Evolutionary conservation across 495 filamentous ascomycete genomes (phyloP).

Genomic region (Neurospora discreta): DNA sequence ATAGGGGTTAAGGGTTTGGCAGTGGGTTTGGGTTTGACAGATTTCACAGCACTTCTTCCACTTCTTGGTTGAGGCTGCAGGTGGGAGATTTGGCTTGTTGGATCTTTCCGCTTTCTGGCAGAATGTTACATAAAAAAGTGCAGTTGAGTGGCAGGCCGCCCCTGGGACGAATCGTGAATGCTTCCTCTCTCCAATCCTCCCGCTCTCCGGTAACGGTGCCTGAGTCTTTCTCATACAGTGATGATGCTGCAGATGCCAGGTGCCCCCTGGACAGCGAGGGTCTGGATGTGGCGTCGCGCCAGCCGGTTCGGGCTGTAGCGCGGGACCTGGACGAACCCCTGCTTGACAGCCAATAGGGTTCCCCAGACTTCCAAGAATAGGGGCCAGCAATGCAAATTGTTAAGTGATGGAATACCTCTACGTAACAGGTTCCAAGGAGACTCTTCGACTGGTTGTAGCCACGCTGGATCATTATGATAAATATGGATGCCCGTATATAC

Average conservation of each 20-base stretch:
- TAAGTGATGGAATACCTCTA: background rate
- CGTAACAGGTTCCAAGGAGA: background rate
- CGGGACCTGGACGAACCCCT: background rate
- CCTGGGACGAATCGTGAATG: background rate
- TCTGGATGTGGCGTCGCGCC: background rate
- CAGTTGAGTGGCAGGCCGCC: background rate
- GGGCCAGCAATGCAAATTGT: background rate
- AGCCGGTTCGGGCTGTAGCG: background rate
- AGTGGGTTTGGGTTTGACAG: background rate
- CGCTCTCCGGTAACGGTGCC: background rate
- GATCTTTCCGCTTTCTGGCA: conserved; percentile 2
- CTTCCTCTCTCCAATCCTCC: background rate
- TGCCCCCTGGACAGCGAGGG: background rate
- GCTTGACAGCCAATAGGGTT: background rate
- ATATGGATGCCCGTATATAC: background rate
- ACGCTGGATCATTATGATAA: background rate
- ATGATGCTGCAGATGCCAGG: conserved; percentile 2
- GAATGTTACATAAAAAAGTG: background rate
- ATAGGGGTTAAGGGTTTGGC: background rate
- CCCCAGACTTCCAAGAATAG: background rate
- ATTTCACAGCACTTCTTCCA: background rate
- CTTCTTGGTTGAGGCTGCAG: background rate
- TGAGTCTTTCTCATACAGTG: background rate
- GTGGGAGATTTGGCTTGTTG: background rate
- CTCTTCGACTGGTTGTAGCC: background rate